Evolutionary conservation across 2,329 filamentous ascomycete species (phyloP).

Genomic region (Bipolaris sorokiniana): DNA sequence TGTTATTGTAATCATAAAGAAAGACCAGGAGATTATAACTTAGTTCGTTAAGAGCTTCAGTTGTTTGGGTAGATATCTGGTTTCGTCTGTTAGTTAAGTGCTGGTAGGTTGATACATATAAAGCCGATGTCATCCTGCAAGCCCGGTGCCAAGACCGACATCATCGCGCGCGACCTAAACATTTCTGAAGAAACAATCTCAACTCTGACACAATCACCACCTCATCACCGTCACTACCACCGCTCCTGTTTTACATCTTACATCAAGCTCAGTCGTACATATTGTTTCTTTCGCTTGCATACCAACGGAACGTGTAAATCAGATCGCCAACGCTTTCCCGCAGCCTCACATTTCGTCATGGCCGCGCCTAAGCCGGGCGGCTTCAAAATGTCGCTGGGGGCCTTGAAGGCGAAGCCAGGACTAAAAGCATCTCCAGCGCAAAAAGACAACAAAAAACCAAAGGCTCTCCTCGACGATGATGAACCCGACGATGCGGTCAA

Average conservation of each 20-base stretch:
- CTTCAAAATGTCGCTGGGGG: slow-evolving; percentile 46
- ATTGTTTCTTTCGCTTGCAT: neutral
- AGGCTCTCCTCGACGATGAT: slow-evolving; percentile 40
- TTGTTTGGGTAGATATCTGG: neutral
- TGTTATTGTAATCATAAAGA: slow-evolving; percentile 1
- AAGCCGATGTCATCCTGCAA: neutral
- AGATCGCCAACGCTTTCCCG: slow-evolving; percentile 5
- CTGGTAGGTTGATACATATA: neutral
- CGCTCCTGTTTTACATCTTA: neutral
- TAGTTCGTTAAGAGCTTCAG: neutral
- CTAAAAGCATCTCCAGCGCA: slow-evolving; percentile 27
- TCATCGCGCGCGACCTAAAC: slow-evolving; percentile 29
- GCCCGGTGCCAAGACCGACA: slow-evolving; percentile 28
- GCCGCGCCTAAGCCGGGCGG: slow-evolving; percentile 39
- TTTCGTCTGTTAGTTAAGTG: too few species aligned
- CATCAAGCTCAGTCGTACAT: neutral
- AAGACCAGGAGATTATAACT: neutral
- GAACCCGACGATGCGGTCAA: slow-evolving; percentile 36
- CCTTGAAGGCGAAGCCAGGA: slow-evolving; percentile 37
- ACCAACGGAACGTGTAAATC: neutral
- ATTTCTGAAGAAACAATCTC: slow-evolving; percentile 14
- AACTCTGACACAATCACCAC: slow-evolving; percentile 2
- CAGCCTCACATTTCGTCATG: slow-evolving; percentile 35
- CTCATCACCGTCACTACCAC: neutral
- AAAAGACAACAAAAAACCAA: slow-evolving; percentile 35